These are phyloP conservation scores for Chalaropsis ovoidea DNA, from an alignment of 2,329 filamentous ascomycete species.

Conservation along the genomic window DNA sequence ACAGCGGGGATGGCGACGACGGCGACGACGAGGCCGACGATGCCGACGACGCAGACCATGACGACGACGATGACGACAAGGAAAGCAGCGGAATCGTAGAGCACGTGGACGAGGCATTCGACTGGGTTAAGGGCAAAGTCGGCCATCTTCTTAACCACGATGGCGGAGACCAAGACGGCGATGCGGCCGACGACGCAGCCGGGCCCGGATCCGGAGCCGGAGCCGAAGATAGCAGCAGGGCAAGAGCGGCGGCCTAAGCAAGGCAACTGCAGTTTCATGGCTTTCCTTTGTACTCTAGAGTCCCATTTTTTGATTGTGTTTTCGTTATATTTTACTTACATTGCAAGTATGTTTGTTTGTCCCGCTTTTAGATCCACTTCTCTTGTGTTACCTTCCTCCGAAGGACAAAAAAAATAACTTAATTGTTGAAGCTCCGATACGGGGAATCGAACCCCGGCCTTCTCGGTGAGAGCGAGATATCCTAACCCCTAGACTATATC, in stretches of 20 bases:
- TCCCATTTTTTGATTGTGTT: not conserved
- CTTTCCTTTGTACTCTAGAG: not conserved
- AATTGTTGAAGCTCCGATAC: conserved; percentile 25
- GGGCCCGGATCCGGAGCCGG: no score
- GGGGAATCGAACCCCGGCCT: conserved; percentile 29
- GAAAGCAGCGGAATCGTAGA: conserved; percentile 30
- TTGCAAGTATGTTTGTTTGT: not conserved
- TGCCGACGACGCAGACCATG: conserved; percentile 19
- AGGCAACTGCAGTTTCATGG: no score
- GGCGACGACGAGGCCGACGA: conserved; percentile 25
- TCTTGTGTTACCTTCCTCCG: not conserved
- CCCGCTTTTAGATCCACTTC: not conserved
- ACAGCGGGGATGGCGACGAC: conserved; percentile 23
- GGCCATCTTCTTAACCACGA: conserved; percentile 31
- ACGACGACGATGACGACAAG: conserved; percentile 26
- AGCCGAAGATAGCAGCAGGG: no score
- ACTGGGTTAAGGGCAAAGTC: conserved; percentile 44
- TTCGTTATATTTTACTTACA: not conserved
- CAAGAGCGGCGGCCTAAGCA: no score
- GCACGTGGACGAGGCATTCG: conserved; percentile 37
- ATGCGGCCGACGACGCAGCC: not conserved
- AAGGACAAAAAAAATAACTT: not conserved
- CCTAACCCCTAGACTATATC: conserved; percentile 22
- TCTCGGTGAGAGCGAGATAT: conserved; percentile 25
- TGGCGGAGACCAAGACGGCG: not conserved